A percentile compares a stretch with the other conserved stretches of the same genome.
phyloP scores from a whole-genome alignment of 495 filamentous ascomycete genomes.

The Usnea hakonensis region DNA sequence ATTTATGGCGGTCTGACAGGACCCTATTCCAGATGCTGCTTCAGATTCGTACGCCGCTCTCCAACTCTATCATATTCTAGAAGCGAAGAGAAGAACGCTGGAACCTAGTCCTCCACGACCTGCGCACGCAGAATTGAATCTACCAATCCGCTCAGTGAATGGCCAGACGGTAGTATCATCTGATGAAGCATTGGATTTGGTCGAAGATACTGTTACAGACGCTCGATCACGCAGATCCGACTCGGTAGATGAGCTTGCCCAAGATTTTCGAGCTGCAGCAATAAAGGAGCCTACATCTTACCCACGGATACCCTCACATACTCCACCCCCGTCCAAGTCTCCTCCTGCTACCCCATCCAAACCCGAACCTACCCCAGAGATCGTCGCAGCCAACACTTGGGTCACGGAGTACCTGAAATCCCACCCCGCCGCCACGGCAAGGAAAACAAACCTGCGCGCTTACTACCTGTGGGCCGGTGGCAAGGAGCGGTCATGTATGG shows the following conservation, averaged over 20 bases:
- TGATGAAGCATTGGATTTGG: conserved; percentile 26
- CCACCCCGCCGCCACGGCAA: conserved; percentile 11
- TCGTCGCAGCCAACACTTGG: conserved; percentile 10
- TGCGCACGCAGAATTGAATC: conserved; percentile 53
- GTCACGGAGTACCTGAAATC: neutral
- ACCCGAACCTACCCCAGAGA: conserved; percentile 1
- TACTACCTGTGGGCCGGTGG: conserved; percentile 60
- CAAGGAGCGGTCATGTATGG: conserved; percentile 33
- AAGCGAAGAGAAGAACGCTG: conserved; percentile 56
- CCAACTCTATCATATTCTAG: conserved; percentile 61
- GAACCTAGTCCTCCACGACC: conserved; percentile 64
- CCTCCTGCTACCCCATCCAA: neutral
- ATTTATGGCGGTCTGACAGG: conserved; percentile 7
- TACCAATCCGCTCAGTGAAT: conserved; percentile 48
- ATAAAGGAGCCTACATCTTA: conserved; percentile 16
- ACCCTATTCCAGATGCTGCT: conserved; percentile 56
- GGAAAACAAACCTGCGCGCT: conserved; percentile 40
- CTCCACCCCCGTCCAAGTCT: neutral
- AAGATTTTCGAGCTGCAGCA: conserved; percentile 14
- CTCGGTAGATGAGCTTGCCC: conserved; percentile 12
- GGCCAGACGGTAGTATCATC: conserved; percentile 28
- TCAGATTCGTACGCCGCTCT: conserved; percentile 75
- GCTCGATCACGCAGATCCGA: neutral
- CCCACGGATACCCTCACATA: neutral
- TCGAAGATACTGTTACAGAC: conserved; percentile 20